Percentiles rank a stretch among this genome's conserved stretches.
phyloP scores from a whole-genome alignment of 768 basidiomycete species.

The Sarcomyxa edulis region DNA sequence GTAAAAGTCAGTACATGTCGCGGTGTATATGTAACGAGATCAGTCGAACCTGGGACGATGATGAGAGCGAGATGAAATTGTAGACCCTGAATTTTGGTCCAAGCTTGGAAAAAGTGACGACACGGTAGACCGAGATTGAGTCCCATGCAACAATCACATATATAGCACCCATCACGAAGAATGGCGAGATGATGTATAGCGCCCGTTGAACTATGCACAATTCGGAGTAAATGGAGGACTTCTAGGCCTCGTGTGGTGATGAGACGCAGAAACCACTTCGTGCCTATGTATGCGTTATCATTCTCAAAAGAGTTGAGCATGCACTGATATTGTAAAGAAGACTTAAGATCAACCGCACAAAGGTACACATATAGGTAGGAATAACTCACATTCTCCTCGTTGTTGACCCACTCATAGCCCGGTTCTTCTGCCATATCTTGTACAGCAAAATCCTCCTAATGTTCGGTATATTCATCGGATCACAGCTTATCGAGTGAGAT shows the following conservation, averaged over 20 bases:
- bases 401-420: conserved; percentile 14
- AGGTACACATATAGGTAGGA: not conserved
- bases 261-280: conserved; percentile 20
- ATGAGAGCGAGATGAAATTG: conserved; percentile 22
- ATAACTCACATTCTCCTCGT: conserved; percentile 13
- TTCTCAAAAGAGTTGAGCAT: conserved; percentile 23
- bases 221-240: conserved; percentile 16
- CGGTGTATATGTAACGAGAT: no score
- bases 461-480: not conserved
- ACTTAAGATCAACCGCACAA: conserved; percentile 5
- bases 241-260: conserved; percentile 14
- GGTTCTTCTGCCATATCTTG: conserved; percentile 5
- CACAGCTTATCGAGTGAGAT: conserved; percentile 1
- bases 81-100: no score
- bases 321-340: conserved; percentile 7
- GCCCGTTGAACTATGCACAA: conserved; percentile 14
- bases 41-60: no score
- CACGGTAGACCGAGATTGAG: conserved; percentile 26
- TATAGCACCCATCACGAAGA: conserved; percentile 16
- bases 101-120: conserved; percentile 25
- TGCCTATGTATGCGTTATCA: conserved; percentile 22
- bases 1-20: no score
- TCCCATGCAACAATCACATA: conserved; percentile 31
- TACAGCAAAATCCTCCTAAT: conserved; percentile 15
- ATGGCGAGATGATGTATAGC: conserved; percentile 21